Base-by-base conservation (phyloP, 2,329 filamentous ascomycete species). In the Monosporascus sp. region DNA sequence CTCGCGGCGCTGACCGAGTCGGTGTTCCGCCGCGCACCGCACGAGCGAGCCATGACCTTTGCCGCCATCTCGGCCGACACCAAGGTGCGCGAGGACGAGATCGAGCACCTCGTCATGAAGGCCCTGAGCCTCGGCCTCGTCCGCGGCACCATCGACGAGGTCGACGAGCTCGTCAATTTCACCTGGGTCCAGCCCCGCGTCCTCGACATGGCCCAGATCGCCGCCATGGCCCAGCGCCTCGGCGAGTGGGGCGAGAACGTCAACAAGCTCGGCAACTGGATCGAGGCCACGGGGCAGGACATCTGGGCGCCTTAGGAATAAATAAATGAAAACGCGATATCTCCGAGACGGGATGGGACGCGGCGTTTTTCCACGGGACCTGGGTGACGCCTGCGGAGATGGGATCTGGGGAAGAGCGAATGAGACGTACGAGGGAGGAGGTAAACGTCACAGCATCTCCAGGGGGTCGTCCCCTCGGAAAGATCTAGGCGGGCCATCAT, bases 181-280 rank as follows among this genome's bases (percentile, higher is more conserved):
- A 93, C 93, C 66, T 99, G 94, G 94, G 94, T 99, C 55, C 94
- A 99, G 76, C 94, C 94, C 22, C 97, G 97, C 81, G 92, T 99
- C 35, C 76, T 99, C 61, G 94, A 97, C 71, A 91, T 92, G 85
- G 86, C 85, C 72, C 94, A 97, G 78, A 96, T 99, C 64, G 89
- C 88, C 65, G 89, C 86, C 66, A 97, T 99, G 93, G 84, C 90
- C 65, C 80, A 84, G 67, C 80, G 94, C 63, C 74, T 99, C 67
- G 86, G 88, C 69, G 93, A 99, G 66, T 99, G 94, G 94, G 92
- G 97, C 70, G 86, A 87, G 49, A 96, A 91, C 68, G 93, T 99
- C 59, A 97, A 97, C 71, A 87, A 94, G 72, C 79, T 99, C 53
- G 93, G 93, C 58, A 94, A 96, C 76, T 97, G 92, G 91, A 96